Base-by-base conservation (phyloP, 768 basidiomycete genomes). In the Trametopsis cervina region DNA sequence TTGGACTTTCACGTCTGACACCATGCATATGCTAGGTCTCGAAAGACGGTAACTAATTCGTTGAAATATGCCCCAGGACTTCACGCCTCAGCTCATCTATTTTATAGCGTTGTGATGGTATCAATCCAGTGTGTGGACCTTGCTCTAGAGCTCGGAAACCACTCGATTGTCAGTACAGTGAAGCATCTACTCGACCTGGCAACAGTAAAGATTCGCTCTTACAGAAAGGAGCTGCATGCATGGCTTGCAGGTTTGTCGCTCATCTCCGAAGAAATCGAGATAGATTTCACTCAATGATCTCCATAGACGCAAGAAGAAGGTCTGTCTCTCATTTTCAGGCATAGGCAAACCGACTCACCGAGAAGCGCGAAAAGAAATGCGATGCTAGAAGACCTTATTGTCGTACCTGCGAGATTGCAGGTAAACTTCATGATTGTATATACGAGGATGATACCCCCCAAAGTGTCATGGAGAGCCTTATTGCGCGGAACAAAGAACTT, bases 261-360 rank as follows among this genome's bases (percentile, higher is more conserved):
- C n/a, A 18, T 39, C 22, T 13, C 17, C 23, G 4, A 46, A 4
- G 12, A 26, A 17, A 23, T 9, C 15, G 20, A 12, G 15, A 20
- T 40, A 45, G 13, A 26, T 21, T n/a, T 3, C 6, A 42, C 25
- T 42, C 25, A 46, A 33, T 15, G n/a, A n/a, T 39, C 17, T 7
- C 22, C 15, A 5, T 42, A 61, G 60, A 49, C 52, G 52, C 38
- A 61, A 61, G 52, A 61, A 61, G 50, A 61, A 61, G 54, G 60
- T 55, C 2, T 12, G 41, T 25, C 15, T n/a, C 17, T 15, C 27
- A 29, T 18, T n/a, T 7, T 6, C 9, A 7, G 23, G n/a, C 21
- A 27, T 47, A n/a, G 38, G 18, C 45, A 42, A 4, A 2, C 45
- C n/a, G 38, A 17, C 40, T 46, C 15, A 52, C 23, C n/a, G 9